phyloP scores from a whole-genome alignment of 2,329 filamentous ascomycete genomes.

The Botrytis byssoidea region DNA sequence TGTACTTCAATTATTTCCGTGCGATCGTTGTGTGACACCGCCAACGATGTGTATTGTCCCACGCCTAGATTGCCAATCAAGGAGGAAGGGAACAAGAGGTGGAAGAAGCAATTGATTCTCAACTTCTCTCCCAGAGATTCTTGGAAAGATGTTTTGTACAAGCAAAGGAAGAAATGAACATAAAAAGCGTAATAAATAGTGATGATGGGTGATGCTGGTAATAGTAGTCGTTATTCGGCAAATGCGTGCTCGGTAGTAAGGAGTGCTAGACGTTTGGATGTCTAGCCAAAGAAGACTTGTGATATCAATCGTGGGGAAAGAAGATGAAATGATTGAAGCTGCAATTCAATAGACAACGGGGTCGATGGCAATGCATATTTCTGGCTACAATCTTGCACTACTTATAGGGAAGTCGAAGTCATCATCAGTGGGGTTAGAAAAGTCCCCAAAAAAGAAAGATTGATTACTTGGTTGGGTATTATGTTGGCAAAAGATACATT shows the following conservation, averaged over 20 bases:
- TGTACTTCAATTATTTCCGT: slow-evolving; percentile 9
- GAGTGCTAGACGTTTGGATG: slow-evolving; percentile 4
- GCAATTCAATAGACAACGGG: neutral
- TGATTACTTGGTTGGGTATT: slow-evolving; percentile 9
- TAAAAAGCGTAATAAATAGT: neutral
- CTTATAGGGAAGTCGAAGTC: slow-evolving; percentile 2
- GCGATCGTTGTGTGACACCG: slow-evolving; percentile 11
- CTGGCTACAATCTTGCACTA: neutral
- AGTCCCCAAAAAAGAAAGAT: neutral
- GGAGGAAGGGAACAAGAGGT: neutral
- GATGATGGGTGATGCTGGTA: neutral
- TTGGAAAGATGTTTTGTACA: no score
- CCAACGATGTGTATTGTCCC: slow-evolving; percentile 14
- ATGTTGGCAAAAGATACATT: neutral
- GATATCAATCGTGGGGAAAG: neutral
- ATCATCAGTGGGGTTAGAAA: slow-evolving; percentile 12
- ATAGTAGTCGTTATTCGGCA: neutral
- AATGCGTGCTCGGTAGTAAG: neutral
- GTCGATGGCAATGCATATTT: neutral
- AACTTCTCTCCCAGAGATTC: no score
- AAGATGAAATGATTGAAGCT: neutral
- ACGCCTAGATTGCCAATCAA: neutral
- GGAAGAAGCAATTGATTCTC: neutral
- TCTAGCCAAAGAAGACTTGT: neutral
- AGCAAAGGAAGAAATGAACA: no score